Base-by-base conservation (phyloP, 495 filamentous ascomycete species). In the Neurospora cerealis region DNA sequence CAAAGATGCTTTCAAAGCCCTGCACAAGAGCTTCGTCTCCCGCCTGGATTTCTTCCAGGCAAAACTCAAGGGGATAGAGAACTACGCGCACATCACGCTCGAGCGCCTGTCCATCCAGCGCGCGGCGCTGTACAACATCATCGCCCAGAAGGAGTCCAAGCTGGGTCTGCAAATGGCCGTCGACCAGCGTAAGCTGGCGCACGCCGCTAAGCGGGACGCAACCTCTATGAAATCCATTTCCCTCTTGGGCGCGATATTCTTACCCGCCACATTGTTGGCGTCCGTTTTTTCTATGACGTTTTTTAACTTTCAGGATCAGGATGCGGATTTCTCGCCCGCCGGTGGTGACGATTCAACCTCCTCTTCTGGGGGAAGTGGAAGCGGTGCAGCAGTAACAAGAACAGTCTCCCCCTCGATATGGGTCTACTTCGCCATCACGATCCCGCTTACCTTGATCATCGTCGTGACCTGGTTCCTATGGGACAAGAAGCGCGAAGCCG, bases 221-320 rank as follows among this genome's bases (percentile, higher is more conserved):
- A 83, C 83, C 9, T 86, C 86, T 7, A 88, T 87, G 87, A 89
- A 88, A 75, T 86, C 85, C 19, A 79, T 89, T 60, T 87, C 86
- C 5, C 82, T 89, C 3, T 83, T 89, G 32, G 87, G 87, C 42
- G 86, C 87, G 37, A 80, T 89, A 34, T 89, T 89, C 78, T 80
- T 89, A 0, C 87, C 87, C 3, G 86, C 86, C 13, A 87, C 87
- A 3, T 86, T 83, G 73, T 81, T 89, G 39, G 85, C 86, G 34
- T 87, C 86, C 5, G 75, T 89, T 54, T 88, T 89, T 75, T 83
- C 81, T 79, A 89, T 87, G 85, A 85, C 87, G 7, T 89, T 89
- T 72, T 89, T 89, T 79, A 82, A 88, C 76, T 89, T 87, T 71
- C 79, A 83, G 44, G 37, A 75, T 40, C 54, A 66, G 17, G 5